Conservation (phyloP, 345 rosid genomes). For the Lagerstroemia speciosa region DNA sequence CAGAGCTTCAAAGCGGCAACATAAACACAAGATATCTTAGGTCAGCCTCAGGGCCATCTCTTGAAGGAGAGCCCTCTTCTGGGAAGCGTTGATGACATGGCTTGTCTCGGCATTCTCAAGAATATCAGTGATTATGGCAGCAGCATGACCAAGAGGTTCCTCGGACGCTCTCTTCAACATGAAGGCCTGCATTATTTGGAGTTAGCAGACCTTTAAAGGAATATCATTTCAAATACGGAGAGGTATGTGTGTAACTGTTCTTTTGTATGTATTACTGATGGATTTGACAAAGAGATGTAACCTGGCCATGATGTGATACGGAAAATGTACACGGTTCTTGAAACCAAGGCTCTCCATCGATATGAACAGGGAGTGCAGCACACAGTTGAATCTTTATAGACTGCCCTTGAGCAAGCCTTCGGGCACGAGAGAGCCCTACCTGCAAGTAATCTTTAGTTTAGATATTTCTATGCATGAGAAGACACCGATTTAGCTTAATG, state of each 20-base stretch:
- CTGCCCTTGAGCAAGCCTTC: slow-evolving; percentile 94
- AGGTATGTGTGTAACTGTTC: background rate
- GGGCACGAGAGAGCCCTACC: slow-evolving; percentile 95
- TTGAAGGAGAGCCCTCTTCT: slow-evolving; percentile 89
- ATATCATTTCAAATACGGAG: background rate
- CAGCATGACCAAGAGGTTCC: slow-evolving; percentile 96
- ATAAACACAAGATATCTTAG: slow-evolving; percentile 11
- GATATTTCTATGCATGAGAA: background rate
- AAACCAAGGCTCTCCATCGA: slow-evolving; percentile 96
- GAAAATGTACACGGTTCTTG: slow-evolving; percentile 72
- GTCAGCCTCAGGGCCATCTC: slow-evolving; percentile 91
- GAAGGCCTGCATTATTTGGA: slow-evolving; percentile 58
- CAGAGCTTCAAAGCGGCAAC: background rate
- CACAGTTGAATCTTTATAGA: slow-evolving; percentile 76
- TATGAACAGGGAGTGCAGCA: slow-evolving; percentile 79
- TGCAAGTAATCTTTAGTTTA: slow-evolving; percentile 13
- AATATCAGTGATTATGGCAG: slow-evolving; percentile 81
- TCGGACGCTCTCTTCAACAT: slow-evolving; percentile 80
- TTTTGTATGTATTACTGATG: background rate
- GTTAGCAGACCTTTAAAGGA: background rate
- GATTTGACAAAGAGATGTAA: slow-evolving; percentile 25
- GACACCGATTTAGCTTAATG: too few relatives aligned
- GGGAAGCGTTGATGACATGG: slow-evolving; percentile 71
- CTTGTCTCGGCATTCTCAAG: slow-evolving; percentile 86
- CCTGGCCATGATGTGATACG: slow-evolving; percentile 95